A percentile compares a stretch with the other conserved stretches of the same genome.
phyloP scores from a whole-genome alignment of 129 eudicot genomes.

The Oenanthe sinensis region DNA sequence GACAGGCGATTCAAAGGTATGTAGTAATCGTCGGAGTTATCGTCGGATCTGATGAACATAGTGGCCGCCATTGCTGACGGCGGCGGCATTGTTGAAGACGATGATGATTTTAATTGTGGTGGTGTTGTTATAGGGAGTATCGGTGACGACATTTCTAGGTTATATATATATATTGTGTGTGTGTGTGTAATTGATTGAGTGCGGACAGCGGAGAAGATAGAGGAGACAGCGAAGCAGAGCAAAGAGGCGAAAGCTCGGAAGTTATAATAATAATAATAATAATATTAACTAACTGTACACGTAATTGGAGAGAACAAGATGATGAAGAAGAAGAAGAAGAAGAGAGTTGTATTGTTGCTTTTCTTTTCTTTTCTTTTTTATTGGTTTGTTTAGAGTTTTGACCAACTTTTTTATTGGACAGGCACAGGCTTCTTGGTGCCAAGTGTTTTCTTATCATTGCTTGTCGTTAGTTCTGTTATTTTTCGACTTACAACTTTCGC shows the following conservation, averaged over 20 bases:
- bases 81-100: constrained; percentile 21
- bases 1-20: constrained; percentile 12
- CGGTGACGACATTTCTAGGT: constrained; percentile 29
- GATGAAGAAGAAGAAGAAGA: background rate
- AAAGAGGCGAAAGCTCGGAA: background rate
- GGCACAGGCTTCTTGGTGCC: constrained; percentile 1
- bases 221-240: background rate
- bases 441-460: background rate
- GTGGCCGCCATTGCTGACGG: constrained; percentile 32
- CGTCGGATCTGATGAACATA: constrained; percentile 30
- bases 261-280: no score
- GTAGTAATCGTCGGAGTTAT: constrained; percentile 12
- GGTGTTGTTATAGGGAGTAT: constrained; percentile 48
- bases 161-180: constrained; percentile 3
- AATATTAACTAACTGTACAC: background rate
- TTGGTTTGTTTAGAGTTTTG: background rate
- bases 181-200: background rate
- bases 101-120: constrained; percentile 21
- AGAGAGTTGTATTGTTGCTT: background rate
- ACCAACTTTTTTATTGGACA: background rate
- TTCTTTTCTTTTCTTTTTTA: background rate
- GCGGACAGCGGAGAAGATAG: background rate
- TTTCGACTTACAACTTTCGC: no score
- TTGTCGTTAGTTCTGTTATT: background rate
- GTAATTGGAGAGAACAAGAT: constrained; percentile 2